Evolutionary conservation across 2,329 filamentous ascomycete genomes (phyloP).

Genomic region (Elsinoe fawcettii): DNA sequence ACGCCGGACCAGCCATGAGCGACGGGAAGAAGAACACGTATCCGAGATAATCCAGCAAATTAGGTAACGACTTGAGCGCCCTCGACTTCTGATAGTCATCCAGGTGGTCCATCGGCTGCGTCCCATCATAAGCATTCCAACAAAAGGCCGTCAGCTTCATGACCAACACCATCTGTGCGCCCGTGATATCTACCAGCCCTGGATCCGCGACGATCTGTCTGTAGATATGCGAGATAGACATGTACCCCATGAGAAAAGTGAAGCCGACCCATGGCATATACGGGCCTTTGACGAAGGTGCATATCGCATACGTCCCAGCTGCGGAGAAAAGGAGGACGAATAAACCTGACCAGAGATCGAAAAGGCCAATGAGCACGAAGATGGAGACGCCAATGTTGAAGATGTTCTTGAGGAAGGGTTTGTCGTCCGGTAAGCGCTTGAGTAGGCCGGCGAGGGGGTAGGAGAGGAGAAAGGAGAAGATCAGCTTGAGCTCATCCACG

Average conservation of each 20-base stretch:
- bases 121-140: slow-evolving; percentile 95
- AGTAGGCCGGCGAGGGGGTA: slow-evolving; percentile 84
- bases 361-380: slow-evolving; percentile 90
- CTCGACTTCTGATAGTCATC: slow-evolving; percentile 80
- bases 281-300: slow-evolving; percentile 72
- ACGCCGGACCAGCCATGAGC: slow-evolving; percentile 80
- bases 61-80: slow-evolving; percentile 65
- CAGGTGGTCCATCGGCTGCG: slow-evolving; percentile 68
- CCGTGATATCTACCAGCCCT: slow-evolving; percentile 74
- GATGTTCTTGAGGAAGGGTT: slow-evolving; percentile 76
- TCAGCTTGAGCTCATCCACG: slow-evolving; percentile 59
- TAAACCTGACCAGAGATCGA: slow-evolving; percentile 81
- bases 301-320: slow-evolving; percentile 71
- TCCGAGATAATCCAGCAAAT: slow-evolving; percentile 70
- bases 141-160: slow-evolving; percentile 97
- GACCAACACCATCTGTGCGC: slow-evolving; percentile 92
- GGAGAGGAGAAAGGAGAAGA: slow-evolving; percentile 81
- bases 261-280: slow-evolving; percentile 99
- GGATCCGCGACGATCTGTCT: slow-evolving; percentile 65
- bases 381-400: slow-evolving; percentile 76
- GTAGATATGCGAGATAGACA: slow-evolving; percentile 81
- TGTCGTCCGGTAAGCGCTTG: slow-evolving; percentile 80
- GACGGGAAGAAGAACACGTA: slow-evolving; percentile 96
- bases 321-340: slow-evolving; percentile 73
- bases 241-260: slow-evolving; percentile 87